Base-by-base conservation (phyloP, 2,329 filamentous ascomycete species). In the Penicillium sp. region DNA sequence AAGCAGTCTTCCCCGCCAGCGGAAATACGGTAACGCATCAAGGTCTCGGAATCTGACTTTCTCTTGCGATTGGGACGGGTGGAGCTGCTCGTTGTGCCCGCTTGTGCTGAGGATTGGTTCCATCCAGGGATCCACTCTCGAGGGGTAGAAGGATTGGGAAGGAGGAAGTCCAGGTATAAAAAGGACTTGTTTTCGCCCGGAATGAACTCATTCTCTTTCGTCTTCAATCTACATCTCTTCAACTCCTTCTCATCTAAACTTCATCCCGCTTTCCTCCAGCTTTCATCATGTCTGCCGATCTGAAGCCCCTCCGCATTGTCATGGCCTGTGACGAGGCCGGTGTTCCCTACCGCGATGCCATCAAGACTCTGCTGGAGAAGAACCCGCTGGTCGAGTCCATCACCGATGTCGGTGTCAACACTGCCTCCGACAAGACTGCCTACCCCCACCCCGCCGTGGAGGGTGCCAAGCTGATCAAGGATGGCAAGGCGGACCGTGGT, bases 371-470 rank as follows among this genome's bases (percentile, higher is more conserved):
- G 57, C 77, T 93, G 44, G 72, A 81, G 49, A 70, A 75, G 32
- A 77, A 84, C 65, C 66, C 75, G 2, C 77, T 80, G 45, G 84
- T 93, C 47, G 66, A 72, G 39, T 73, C 76, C 44, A 73, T 92
- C 47, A 73, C 76, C 45, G 86, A 93, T 57, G 84, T 92, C 33
- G 86, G 86, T 51, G 81, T 85, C 48, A 69, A 77, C 51, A 70
- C 72, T 30, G 56, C 71, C 38, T 67, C 71, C 39, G 84, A 92
- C 72, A 86, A 85, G 62, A 90, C 84, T 1, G 81, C 85, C 2
- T 93, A 93, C 63, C 84, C 86, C 0, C 82, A 85, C 62, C 76
- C 84, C 27, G 85, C 85, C 41, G 83, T 85, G 27, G 76, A 77
- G 26, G 85, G 85, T 4, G 83, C 84, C 28, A 71, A 75, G 41